These are phyloP conservation scores for Sideroxylon spinosum DNA, from an alignment of 179 eudicot genomes.

Conservation along the genomic window DNA sequence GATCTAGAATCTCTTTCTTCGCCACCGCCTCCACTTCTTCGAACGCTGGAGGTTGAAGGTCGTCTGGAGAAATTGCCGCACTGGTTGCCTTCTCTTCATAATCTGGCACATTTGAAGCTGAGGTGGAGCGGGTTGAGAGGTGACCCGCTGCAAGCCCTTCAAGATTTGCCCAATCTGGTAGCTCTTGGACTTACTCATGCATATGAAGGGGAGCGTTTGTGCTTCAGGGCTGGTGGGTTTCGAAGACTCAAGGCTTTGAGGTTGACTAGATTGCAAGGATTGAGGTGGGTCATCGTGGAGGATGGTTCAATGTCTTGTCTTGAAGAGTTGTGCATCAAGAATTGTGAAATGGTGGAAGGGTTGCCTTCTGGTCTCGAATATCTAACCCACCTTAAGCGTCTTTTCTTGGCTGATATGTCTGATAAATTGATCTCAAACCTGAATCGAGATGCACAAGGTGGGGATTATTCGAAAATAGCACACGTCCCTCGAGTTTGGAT, in stretches of 20 bases:
- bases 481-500: constrained; percentile 11
- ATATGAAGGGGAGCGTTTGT: constrained; percentile 11
- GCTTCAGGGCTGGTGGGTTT: constrained; percentile 16
- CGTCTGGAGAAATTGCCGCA: constrained; percentile 12
- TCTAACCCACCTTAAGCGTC: constrained; percentile 1
- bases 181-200: constrained; percentile 1
- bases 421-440: not conserved
- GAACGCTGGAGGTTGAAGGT: not conserved
- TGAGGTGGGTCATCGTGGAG: constrained; percentile 6
- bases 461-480: constrained; percentile 9
- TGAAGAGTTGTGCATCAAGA: not conserved
- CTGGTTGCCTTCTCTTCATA: constrained; percentile 15
- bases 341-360: constrained; percentile 10
- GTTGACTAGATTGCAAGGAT: not conserved
- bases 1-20: constrained; percentile 12
- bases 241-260: constrained; percentile 3
- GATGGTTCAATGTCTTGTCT: constrained; percentile 17
- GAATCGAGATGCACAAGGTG: not conserved
- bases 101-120: not conserved
- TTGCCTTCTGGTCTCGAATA: constrained; percentile 13
- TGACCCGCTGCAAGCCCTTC: constrained; percentile 14
- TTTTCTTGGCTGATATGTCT: constrained; percentile 8
- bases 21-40: constrained; percentile 17
- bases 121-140: not conserved
- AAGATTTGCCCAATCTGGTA: constrained; percentile 17